Evolutionary conservation across 352 stramenopile genomes (phyloP).

Genomic region (Aphanomyces cochlioides): DNA sequence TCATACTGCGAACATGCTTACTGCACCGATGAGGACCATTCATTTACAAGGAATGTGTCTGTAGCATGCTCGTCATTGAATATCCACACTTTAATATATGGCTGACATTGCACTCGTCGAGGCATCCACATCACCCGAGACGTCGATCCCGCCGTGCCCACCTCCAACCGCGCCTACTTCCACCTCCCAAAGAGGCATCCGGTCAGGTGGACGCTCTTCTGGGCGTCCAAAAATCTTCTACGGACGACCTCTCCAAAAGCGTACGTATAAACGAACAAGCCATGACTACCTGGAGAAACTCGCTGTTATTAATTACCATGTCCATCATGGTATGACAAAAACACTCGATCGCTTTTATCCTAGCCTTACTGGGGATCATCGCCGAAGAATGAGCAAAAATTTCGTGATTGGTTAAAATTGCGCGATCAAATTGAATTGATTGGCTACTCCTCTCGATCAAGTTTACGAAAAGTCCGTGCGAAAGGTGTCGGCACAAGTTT

Average conservation of each 20-base stretch:
- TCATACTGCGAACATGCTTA: too few species aligned
- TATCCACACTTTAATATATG: not conserved
- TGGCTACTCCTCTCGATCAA: not conserved
- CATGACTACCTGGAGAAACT: conserved; percentile 7
- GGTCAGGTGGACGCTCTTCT: not conserved
- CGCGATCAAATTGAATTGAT: not conserved
- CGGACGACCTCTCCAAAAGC: not conserved
- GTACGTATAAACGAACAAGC: not conserved
- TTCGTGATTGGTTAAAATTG: conserved; percentile 1
- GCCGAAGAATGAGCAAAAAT: not conserved
- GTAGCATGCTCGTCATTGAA: not conserved
- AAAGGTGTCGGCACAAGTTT: not conserved
- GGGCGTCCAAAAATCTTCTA: not conserved
- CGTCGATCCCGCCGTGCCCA: not conserved
- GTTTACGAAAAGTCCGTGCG: not conserved
- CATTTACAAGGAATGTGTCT: too few species aligned
- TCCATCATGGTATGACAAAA: not conserved
- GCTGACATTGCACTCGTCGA: not conserved
- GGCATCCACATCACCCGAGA: not conserved
- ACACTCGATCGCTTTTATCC: not conserved
- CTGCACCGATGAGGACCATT: too few species aligned
- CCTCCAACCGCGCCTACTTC: not conserved
- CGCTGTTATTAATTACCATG: not conserved
- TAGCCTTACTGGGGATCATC: not conserved
- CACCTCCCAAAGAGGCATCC: not conserved